Base-by-base conservation (phyloP, 352 stramenopile species). In the Phytopythium aichiense region DNA sequence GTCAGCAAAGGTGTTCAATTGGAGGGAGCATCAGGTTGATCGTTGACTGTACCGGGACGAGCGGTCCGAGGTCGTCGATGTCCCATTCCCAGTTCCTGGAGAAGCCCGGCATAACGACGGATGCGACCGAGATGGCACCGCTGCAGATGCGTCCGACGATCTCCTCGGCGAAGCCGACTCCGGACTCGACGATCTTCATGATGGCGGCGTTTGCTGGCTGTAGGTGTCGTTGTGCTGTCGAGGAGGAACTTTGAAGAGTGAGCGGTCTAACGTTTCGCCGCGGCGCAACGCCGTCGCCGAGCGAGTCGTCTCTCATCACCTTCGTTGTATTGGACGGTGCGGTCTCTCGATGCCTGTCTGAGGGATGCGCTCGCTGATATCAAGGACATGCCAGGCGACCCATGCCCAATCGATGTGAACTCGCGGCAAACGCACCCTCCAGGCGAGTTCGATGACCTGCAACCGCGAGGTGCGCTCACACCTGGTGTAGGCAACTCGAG, bases 21-120 rank as follows among this genome's bases (percentile, higher is more conserved):
- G 25, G 25, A 30, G 1, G 25, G 1, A 30, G 25, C 25, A 30
- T 30, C 25, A 30, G 25, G 3, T 30, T 3, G 25, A 3, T 30
- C 1, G 25, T 30, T 30, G 25, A 3, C 25, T 18, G 12, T 45
- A 45, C 38, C 38, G 61, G 61, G 16, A 67, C 37, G 11, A 67
- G 61, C 25, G 45, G 12, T 1, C 61, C 54, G 22, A 67, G 50
- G 25, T 63, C 61, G 35, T 48, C 33, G 48, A 67, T 46, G 11
- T 67, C 46, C 55, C 54, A 63, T 28, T 33, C 40, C 25, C 61
- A 51, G 49, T 58, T 56, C 42, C 31, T 45, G n/a, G 55, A 58
- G 5, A 67, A 25, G 9, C 46, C 45, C 15, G 56, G 45, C 12
- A 58, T 42, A 38, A 63, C 22, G 40, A 55, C 55, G 16, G 55